Percentiles rank a stretch among this genome's conserved stretches.
phyloP scores from a whole-genome alignment of 495 filamentous ascomycete species.

The Hyaloscypha variabilis region DNA sequence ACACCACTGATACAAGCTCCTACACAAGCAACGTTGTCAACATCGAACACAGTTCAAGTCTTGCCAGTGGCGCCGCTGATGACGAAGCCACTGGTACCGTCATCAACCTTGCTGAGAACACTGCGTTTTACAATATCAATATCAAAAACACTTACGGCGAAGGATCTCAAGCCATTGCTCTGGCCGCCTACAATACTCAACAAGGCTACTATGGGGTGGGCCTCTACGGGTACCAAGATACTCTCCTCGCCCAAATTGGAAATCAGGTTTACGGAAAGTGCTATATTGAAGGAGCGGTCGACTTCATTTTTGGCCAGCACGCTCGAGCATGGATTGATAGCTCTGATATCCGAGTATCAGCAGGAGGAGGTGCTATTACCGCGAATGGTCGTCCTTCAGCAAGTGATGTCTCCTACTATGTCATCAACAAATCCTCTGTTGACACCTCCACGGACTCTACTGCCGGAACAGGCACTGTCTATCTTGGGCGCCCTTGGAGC shows the following conservation, averaged over 20 bases:
- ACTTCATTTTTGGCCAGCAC: constrained; percentile 61
- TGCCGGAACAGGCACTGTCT: constrained; percentile 52
- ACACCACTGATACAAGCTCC: constrained; percentile 49
- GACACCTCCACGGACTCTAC: constrained; percentile 19
- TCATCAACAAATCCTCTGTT: constrained; percentile 60
- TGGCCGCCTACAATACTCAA: constrained; percentile 44
- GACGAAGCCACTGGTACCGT: constrained; percentile 51
- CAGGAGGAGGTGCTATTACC: constrained; percentile 56
- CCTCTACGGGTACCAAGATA: constrained; percentile 55
- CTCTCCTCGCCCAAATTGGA: constrained; percentile 48
- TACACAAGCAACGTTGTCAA: constrained; percentile 30
- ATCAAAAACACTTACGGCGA: constrained; percentile 48
- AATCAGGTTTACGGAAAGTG: constrained; percentile 48
- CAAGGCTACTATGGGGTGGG: constrained; percentile 45
- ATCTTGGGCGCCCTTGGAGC: constrained; percentile 69
- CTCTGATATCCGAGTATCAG: constrained; percentile 56
- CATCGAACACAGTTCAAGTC: constrained; percentile 27
- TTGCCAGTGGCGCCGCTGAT: constrained; percentile 29
- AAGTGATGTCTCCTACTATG: constrained; percentile 57
- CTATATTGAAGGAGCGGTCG: constrained; percentile 51
- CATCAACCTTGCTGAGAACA: constrained; percentile 43
- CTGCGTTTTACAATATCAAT: constrained; percentile 57
- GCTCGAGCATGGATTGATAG: constrained; percentile 64
- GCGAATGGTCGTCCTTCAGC: constrained; percentile 59
- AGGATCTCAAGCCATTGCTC: constrained; percentile 48